A percentile compares a stretch with the other conserved stretches of the same genome.
Conservation (phyloP, 2,329 filamentous ascomycete genomes). For the Xylaria sp. region DNA sequence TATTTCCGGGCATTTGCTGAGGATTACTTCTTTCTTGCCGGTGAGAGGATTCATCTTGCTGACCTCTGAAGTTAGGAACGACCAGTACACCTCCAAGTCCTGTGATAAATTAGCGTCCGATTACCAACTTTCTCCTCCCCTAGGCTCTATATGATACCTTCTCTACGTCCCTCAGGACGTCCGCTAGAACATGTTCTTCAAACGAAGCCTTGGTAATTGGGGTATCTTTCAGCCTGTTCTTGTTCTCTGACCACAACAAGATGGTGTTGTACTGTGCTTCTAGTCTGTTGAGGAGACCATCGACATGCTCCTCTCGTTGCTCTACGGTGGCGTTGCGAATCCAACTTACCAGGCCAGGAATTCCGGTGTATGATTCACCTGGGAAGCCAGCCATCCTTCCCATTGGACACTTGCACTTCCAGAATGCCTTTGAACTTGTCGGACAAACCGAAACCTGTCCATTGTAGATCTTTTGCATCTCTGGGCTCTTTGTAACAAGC, state of each 20-base stretch:
- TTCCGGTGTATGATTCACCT: conserved; percentile 39
- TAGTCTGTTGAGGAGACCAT: conserved; percentile 29
- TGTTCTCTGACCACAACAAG: conserved; percentile 32
- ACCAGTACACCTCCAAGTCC: neutral
- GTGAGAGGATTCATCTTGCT: conserved; percentile 16
- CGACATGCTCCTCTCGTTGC: conserved; percentile 30
- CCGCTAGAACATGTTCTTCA: neutral
- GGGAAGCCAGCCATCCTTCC: conserved; percentile 32
- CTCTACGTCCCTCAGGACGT: conserved; percentile 1
- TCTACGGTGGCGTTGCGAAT: conserved; percentile 30
- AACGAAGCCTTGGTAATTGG: conserved; percentile 6
- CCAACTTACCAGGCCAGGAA: conserved; percentile 35
- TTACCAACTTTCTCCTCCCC: too few species aligned
- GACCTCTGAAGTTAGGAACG: neutral
- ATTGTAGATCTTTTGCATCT: conserved; percentile 25
- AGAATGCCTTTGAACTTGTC: conserved; percentile 35
- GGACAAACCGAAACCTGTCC: conserved; percentile 31
- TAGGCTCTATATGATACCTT: too few species aligned
- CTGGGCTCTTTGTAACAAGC: neutral
- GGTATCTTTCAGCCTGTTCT: neutral
- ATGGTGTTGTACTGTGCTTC: conserved; percentile 32
- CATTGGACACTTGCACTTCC: conserved; percentile 18
- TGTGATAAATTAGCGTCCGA: conserved; percentile 1
- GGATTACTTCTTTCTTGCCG: neutral
- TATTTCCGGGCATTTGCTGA: conserved; percentile 1